Conservation (phyloP, 257 asterid species). For the Forsythia viridissima region DNA sequence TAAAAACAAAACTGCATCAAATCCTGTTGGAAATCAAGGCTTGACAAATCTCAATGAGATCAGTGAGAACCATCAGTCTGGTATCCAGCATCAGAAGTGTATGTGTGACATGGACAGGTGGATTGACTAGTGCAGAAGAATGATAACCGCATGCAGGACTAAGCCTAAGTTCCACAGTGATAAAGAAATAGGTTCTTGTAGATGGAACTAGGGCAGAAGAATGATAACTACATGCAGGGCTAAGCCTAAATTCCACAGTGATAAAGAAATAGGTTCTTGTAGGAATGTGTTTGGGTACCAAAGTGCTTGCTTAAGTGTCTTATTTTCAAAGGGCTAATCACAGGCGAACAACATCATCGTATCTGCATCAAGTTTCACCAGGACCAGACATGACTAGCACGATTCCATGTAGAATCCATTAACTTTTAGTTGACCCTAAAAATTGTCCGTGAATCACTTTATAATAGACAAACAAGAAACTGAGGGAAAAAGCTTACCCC, state of each 20-base stretch:
- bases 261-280: no score
- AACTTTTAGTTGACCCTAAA: neutral
- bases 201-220: no score
- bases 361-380: neutral
- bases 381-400: neutral
- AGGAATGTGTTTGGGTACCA: no score
- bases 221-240: no score
- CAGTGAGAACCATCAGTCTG: neutral
- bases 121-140: neutral
- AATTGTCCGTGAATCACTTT: neutral
- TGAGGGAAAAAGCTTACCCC: constrained; percentile 58
- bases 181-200: neutral
- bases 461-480: neutral
- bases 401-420: neutral
- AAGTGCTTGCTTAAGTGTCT: no score
- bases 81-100: neutral
- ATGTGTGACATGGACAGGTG: neutral
- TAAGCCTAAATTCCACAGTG: no score
- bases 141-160: neutral
- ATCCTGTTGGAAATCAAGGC: neutral
- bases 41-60: neutral
- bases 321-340: neutral
- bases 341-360: neutral
- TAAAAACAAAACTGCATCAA: neutral
- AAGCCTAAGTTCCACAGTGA: neutral